Evolutionary conservation across 768 basidiomycete genomes (phyloP), one percentile per base, ranked within the genome.

Genomic region (Crassisporium funariophilum): DNA sequence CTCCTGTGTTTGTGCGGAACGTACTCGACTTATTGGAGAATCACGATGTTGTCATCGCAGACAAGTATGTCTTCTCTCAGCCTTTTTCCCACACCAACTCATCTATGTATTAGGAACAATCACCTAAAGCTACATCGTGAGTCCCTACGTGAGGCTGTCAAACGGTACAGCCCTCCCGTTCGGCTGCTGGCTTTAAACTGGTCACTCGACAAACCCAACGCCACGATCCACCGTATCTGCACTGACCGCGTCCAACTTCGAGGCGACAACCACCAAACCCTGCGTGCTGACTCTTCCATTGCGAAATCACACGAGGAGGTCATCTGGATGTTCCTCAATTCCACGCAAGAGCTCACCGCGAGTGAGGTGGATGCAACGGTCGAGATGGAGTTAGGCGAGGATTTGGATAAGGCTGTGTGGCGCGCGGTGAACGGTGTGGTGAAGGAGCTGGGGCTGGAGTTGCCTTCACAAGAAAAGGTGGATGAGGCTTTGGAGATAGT

Each of bases 21-120:
- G 88, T 97, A 29, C 59, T 68, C 11, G 61, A 71, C 0, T 73
- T 88, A 1, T 71, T 98, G 19, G 61, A 77, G 43, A 72, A 62
- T 0, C 70, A 88, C 40, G 76, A 88, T 48, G 81, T 98, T 1
- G 95, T 98, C 17, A 90, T 91, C 51, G 94, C 95, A 20, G 97
- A 98, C 67, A 91, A 90, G 94, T 92, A 55, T 42, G 83, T 67
- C 40, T 15, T 25, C 4, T 31, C 24, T 36, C 38, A 16, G 1
- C 9, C 35, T 15, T 4, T 40, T 34, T 17, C 29, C 36, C 13
- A 13, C 25, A 10, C 27, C 44, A 13, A 52, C 31, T 37, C 7
- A 34, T 16, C n/a, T 20, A 16, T 12, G 36, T 25, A 35, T 9
- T 29, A 73, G 93, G 55, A 98, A 99, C 66, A 98, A 98, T 64